Percentiles rank a stretch among this genome's conserved stretches.
These are phyloP conservation scores for Eimeria praecox DNA, from an alignment of 169 alveolate genomes.

Conservation along the genomic window DNA sequence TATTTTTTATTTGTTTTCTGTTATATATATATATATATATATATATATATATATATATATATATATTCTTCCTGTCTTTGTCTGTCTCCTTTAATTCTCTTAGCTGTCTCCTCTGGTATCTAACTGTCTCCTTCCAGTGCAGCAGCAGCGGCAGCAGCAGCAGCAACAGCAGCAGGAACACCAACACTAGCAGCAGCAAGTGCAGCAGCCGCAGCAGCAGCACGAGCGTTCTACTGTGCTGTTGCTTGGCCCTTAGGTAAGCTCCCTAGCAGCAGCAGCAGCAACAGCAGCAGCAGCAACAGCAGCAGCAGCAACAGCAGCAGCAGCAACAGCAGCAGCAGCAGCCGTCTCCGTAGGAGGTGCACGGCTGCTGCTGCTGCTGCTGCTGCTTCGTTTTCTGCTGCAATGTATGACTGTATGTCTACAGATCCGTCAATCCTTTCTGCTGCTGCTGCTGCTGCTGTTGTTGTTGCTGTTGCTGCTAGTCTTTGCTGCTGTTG, in stretches of 20 bases:
- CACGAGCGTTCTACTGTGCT: neutral
- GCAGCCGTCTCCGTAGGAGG: conserved; percentile 85
- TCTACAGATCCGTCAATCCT: no score
- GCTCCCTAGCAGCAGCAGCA: conserved; percentile 40
- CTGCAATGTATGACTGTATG: conserved; percentile 91
- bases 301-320: conserved; percentile 17
- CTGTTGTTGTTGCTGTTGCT: neutral
- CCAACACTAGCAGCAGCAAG: no score
- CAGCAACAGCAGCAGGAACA: no score
- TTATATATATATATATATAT: no score
- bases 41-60: no score
- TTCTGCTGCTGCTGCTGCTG: neutral
- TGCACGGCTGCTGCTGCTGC: conserved; percentile 93
- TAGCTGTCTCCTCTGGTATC: no score
- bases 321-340: conserved; percentile 10
- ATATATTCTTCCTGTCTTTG: no score
- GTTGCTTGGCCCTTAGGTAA: no score
- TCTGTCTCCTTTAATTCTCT: no score
- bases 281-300: conserved; percentile 31
- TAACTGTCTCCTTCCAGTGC: neutral
- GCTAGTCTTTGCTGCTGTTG: neutral
- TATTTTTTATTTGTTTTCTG: no score
- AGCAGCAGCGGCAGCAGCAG: neutral
- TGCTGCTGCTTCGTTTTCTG: no score
- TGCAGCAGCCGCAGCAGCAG: neutral